Percentiles rank a stretch among this genome's conserved stretches.
These are phyloP conservation scores for Eimeria maxima DNA, from an alignment of 169 alveolate species.

Conservation along the genomic window DNA sequence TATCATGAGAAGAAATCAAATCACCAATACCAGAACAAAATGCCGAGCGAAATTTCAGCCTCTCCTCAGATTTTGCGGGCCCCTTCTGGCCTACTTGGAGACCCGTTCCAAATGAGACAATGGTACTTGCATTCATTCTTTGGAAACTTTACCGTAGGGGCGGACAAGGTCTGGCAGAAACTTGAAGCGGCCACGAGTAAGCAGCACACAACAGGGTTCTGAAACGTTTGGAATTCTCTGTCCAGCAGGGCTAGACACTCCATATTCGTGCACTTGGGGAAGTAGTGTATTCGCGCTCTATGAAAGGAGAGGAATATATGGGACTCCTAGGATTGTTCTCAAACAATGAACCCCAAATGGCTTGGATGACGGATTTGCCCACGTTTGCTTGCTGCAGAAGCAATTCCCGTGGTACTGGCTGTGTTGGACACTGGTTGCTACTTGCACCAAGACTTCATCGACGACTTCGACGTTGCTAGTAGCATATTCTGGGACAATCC, in stretches of 20 bases:
- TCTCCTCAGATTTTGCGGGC: conserved; percentile 49
- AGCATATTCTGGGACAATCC: conserved; percentile 87
- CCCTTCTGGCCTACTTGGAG: conserved; percentile 75
- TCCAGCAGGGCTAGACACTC: background rate
- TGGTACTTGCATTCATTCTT: conserved; percentile 82
- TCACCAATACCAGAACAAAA: background rate
- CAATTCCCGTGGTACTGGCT: conserved; percentile 75
- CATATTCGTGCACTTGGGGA: background rate
- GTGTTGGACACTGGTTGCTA: conserved; percentile 84
- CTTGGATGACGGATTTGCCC: background rate
- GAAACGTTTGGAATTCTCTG: background rate
- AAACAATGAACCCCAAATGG: background rate
- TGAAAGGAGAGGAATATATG: background rate
- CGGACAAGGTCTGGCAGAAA: conserved; percentile 80
- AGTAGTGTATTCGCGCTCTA: background rate
- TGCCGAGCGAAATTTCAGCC: background rate
- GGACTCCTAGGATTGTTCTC: background rate
- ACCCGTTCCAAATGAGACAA: conserved; percentile 79
- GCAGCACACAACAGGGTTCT: background rate
- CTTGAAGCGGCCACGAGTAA: conserved; percentile 59
- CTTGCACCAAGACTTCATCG: conserved; percentile 87
- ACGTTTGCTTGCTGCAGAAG: conserved; percentile 14
- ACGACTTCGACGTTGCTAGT: conserved; percentile 79
- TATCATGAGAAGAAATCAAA: background rate
- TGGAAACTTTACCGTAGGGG: conserved; percentile 80